phyloP scores from a whole-genome alignment of 2,329 filamentous ascomycete species.

The Macroventuria anomochaeta region DNA sequence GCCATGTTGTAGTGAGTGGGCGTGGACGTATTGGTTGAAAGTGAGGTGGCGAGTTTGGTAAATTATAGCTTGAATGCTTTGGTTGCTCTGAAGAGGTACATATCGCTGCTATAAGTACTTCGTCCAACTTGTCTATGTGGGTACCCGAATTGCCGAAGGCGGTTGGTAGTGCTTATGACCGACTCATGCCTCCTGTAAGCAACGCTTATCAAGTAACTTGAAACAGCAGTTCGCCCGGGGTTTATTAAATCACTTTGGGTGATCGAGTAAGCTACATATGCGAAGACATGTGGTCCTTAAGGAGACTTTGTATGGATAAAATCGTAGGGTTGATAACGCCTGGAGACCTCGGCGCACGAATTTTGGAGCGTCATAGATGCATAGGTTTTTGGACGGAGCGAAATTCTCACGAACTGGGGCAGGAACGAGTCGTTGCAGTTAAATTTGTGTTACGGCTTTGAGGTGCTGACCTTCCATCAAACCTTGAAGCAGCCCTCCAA shows the following conservation, averaged over 20 bases:
- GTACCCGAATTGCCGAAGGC: not conserved
- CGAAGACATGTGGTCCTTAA: not conserved
- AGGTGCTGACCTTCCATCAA: not conserved
- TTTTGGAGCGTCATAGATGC: not conserved
- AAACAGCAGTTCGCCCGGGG: no score
- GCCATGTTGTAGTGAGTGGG: constrained; percentile 1
- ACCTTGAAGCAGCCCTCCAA: not conserved
- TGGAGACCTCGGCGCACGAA: not conserved
- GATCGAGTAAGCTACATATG: not conserved
- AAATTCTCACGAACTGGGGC: no score
- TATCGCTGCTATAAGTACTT: no score
- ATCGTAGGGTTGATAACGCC: not conserved
- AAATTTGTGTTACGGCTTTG: not conserved
- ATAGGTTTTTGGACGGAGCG: not conserved
- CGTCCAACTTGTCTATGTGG: no score
- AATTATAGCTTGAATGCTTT: no score
- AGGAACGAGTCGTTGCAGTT: not conserved
- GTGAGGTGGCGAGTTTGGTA: not conserved
- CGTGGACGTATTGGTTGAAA: no score
- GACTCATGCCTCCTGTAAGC: no score
- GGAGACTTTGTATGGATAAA: not conserved
- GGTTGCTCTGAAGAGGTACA: no score
- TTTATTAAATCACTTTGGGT: no score
- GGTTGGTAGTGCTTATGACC: not conserved
- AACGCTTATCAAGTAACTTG: no score